Evolutionary conservation across 2,329 filamentous ascomycete species (phyloP).

Genomic region (Simplicillium aogashimaense): DNA sequence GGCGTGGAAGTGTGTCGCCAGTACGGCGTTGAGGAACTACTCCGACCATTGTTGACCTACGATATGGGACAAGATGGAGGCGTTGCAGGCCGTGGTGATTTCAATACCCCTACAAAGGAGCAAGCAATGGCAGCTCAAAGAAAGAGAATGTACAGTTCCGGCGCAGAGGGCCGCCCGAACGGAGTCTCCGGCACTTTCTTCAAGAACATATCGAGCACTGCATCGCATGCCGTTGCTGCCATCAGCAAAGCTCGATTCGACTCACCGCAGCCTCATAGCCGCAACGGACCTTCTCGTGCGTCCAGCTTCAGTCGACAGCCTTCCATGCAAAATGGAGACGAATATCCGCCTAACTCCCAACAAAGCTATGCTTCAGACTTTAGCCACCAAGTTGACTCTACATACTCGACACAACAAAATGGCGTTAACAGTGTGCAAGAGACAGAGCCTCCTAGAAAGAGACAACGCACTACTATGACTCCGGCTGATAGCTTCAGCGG

Average conservation of each 20-base stretch:
- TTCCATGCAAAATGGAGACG: conserved; percentile 60
- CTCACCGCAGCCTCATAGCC: conserved; percentile 63
- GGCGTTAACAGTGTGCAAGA: conserved; percentile 36
- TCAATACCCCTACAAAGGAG: conserved; percentile 96
- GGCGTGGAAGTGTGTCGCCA: conserved; percentile 85
- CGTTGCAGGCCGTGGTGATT: conserved; percentile 58
- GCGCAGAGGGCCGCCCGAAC: conserved; percentile 55
- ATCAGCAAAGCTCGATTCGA: conserved; percentile 95
- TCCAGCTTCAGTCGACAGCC: conserved; percentile 63
- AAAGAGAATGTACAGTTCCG: conserved; percentile 76
- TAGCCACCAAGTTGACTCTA: conserved; percentile 61
- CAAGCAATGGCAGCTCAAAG: conserved; percentile 94
- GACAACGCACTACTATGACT: conserved; percentile 49
- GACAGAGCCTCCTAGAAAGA: conserved; percentile 72
- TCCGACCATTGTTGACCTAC: conserved; percentile 67
- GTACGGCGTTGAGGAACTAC: conserved; percentile 65
- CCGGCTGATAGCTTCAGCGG: conserved; percentile 49
- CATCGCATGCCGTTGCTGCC: conserved; percentile 85
- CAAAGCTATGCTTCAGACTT: conserved; percentile 74
- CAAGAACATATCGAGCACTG: conserved; percentile 89
- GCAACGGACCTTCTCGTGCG: conserved; percentile 54
- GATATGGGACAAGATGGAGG: conserved; percentile 71
- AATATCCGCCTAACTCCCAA: conserved; percentile 67
- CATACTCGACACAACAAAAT: conserved; percentile 51
- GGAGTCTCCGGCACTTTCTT: conserved; percentile 81